These are phyloP conservation scores for Hygrocybe punicea DNA, from an alignment of 768 basidiomycete species.

Conservation along the genomic window DNA sequence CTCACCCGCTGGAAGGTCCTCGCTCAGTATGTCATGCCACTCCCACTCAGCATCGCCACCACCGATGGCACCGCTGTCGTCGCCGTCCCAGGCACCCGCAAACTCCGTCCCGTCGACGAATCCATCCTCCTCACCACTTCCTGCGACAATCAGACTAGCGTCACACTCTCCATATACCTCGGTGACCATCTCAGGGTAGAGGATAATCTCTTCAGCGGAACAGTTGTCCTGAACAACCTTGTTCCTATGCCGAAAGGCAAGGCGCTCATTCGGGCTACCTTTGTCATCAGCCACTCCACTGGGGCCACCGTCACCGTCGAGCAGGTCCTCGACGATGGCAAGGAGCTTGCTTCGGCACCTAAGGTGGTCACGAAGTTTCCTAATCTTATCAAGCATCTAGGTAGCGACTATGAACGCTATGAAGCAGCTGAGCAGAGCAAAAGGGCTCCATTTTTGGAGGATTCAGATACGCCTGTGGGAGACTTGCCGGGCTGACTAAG, in stretches of 20 bases:
- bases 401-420: neutral
- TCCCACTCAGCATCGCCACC: neutral
- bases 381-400: neutral
- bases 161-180: neutral
- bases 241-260: neutral
- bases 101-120: slow-evolving; percentile 1
- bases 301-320: neutral
- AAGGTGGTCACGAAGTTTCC: neutral
- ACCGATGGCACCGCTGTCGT: neutral
- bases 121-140: neutral
- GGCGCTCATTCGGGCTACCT: neutral
- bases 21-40: neutral
- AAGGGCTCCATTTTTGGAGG: neutral
- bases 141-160: neutral
- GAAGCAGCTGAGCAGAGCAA: neutral
- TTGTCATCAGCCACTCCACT: neutral
- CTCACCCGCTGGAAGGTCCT: neutral
- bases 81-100: neutral
- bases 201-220: neutral
- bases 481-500: neutral
- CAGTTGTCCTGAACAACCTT: neutral
- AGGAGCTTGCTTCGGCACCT: neutral
- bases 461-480: neutral
- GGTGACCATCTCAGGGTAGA: neutral
- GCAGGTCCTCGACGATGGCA: neutral